These are phyloP conservation scores for Sequoia sempervirens DNA, from an alignment of 75 land plant genomes.

Conservation along the genomic window DNA sequence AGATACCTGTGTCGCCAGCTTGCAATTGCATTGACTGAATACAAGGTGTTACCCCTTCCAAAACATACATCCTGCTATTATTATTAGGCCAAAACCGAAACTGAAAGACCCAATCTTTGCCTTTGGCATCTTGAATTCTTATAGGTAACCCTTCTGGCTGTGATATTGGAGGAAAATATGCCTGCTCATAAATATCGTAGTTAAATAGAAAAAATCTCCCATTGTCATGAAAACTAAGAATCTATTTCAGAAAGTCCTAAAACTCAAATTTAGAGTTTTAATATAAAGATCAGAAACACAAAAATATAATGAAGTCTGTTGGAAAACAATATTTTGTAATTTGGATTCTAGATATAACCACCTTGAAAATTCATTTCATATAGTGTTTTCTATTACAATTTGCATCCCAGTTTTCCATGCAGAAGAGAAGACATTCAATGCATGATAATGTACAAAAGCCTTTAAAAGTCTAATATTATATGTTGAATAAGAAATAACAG, in stretches of 20 bases:
- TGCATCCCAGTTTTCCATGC: neutral
- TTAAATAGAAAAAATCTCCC: neutral
- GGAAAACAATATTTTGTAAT: neutral
- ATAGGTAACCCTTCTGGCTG: conserved; percentile 28
- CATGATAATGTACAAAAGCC: neutral
- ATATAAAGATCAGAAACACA: neutral
- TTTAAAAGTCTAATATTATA: neutral
- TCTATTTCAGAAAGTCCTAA: neutral
- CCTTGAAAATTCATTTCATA: neutral
- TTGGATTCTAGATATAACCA: neutral
- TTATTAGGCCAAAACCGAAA: conserved; percentile 34
- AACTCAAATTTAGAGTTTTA: neutral
- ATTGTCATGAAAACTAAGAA: neutral
- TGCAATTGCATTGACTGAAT: conserved; percentile 38
- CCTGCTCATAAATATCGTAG: conserved; percentile 12
- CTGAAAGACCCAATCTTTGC: conserved; percentile 32
- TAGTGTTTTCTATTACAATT: neutral
- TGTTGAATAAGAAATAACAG: neutral
- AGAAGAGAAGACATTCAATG: neutral
- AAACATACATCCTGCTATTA: conserved; percentile 34
- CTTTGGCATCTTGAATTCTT: conserved; percentile 18
- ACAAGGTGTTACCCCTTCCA: conserved; percentile 34
- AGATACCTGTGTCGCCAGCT: conserved; percentile 34
- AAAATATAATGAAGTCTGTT: neutral
- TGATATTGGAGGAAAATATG: conserved; percentile 32